Evolutionary conservation across 1,139 yeast genomes (phyloP).

Genomic region (Sugiyamaella pinicola): DNA sequence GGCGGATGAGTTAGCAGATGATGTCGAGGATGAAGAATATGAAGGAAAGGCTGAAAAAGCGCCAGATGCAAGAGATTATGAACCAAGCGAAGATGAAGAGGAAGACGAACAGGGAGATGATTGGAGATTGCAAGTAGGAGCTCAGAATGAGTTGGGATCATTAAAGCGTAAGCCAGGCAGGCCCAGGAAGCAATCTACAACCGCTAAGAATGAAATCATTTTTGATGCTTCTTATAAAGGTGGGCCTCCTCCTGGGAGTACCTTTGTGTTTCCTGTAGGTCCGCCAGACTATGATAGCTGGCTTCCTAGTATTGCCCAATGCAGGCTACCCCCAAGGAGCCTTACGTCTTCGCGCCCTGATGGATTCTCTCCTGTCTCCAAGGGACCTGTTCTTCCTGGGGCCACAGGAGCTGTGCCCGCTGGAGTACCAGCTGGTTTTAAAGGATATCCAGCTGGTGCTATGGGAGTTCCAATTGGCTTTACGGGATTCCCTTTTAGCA

Average conservation of each 20-base stretch:
- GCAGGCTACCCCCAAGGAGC: neutral
- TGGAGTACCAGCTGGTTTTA: neutral
- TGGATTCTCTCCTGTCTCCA: neutral
- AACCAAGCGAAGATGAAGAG: conserved; percentile 20
- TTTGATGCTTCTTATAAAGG: neutral
- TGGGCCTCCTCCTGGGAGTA: neutral
- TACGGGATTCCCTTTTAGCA: conserved; percentile 1
- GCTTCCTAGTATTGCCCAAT: neutral
- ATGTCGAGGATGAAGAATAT: neutral
- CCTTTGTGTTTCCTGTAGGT: conserved; percentile 12
- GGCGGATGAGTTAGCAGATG: conserved; percentile 2
- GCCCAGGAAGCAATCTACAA: neutral
- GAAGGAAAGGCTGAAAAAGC: conserved; percentile 17
- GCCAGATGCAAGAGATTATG: conserved; percentile 14
- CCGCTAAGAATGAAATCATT: too few species aligned
- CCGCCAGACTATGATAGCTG: neutral
- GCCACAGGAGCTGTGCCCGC: neutral
- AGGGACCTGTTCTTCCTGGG: conserved; percentile 1
- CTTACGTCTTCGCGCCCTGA: neutral
- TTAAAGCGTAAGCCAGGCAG: neutral
- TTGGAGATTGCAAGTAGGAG: neutral
- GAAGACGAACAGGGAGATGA: conserved; percentile 4
- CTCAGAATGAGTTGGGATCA: neutral
- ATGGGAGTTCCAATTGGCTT: conserved; percentile 1
- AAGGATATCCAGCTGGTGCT: conserved; percentile 6